Evolutionary conservation across 2,329 filamentous ascomycete species (phyloP).

Genomic region (Fusarium compactum): DNA sequence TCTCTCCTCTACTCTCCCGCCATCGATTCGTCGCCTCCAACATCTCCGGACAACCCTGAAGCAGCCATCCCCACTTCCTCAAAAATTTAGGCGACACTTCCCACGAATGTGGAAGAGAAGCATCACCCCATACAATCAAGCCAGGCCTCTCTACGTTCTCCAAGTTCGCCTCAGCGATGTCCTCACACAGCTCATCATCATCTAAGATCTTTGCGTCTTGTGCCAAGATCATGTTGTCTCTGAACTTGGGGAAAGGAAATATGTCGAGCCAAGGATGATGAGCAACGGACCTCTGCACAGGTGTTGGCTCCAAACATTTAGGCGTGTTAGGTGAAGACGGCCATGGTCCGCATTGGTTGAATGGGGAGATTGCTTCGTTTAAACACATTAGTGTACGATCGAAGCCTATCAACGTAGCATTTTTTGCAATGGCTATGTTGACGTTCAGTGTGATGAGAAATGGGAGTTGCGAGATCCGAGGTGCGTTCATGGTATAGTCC

Average conservation of each 20-base stretch:
- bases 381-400: constrained; percentile 1
- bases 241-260: constrained; percentile 13
- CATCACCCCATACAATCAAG: constrained; percentile 31
- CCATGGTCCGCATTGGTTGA: constrained; percentile 6
- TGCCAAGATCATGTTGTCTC: constrained; percentile 19
- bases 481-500: constrained; percentile 20
- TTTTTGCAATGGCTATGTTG: constrained; percentile 17
- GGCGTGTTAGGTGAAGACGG: neutral
- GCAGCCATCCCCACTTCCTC: constrained; percentile 26
- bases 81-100: constrained; percentile 23
- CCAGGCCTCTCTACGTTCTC: constrained; percentile 8
- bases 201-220: neutral
- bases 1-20: constrained; percentile 24
- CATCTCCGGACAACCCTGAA: constrained; percentile 20
- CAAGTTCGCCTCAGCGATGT: constrained; percentile 11
- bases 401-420: neutral
- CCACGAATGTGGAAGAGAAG: constrained; percentile 14
- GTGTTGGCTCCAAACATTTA: neutral
- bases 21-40: constrained; percentile 23
- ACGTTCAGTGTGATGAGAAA: constrained; percentile 22
- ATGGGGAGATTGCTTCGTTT: constrained; percentile 4
- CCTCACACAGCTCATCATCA: constrained; percentile 13
- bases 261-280: constrained; percentile 31
- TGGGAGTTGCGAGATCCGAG: constrained; percentile 14
- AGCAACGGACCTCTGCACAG: neutral